These are phyloP conservation scores for Hydrangea macrophylla DNA, from an alignment of 148 eudicot species.

Conservation along the genomic window DNA sequence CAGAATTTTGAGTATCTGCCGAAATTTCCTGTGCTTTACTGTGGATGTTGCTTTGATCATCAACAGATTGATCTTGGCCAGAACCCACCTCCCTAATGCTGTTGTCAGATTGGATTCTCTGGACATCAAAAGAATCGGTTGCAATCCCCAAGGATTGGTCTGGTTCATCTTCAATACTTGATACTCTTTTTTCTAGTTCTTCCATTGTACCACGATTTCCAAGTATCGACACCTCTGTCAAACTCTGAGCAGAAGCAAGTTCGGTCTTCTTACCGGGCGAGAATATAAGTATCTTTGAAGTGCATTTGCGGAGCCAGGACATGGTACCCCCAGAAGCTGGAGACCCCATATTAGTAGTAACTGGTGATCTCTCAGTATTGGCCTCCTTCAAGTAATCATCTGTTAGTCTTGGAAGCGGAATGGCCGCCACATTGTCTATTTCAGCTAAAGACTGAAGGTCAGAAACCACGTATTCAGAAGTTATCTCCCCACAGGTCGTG, in stretches of 20 bases:
- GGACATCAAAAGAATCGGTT: conserved; percentile 44
- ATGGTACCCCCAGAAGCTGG: conserved; percentile 57
- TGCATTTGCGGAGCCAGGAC: conserved; percentile 86
- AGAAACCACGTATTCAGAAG: conserved; percentile 63
- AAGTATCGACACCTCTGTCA: conserved; percentile 21
- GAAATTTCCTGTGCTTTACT: conserved; percentile 29
- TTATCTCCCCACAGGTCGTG: conserved; percentile 64
- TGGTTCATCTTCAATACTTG: conserved; percentile 42
- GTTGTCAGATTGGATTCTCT: conserved; percentile 32
- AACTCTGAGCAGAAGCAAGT: conserved; percentile 27
- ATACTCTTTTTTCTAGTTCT: conserved; percentile 30
- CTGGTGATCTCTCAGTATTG: conserved; percentile 41
- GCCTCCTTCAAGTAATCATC: conserved; percentile 60
- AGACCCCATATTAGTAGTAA: conserved; percentile 32
- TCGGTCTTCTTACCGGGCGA: conserved; percentile 76
- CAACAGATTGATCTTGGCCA: conserved; percentile 40
- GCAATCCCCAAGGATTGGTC: conserved; percentile 40
- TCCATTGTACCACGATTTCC: conserved; percentile 27
- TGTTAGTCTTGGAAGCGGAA: conserved; percentile 59
- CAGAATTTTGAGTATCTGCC: conserved; percentile 52
- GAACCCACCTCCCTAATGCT: conserved; percentile 32
- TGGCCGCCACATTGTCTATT: conserved; percentile 43
- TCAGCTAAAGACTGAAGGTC: conserved; percentile 66
- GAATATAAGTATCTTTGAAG: conserved; percentile 62
- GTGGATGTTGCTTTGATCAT: conserved; percentile 30